phyloP scores from a whole-genome alignment of 495 filamentous ascomycete genomes.

The Entonaema liquescens region DNA sequence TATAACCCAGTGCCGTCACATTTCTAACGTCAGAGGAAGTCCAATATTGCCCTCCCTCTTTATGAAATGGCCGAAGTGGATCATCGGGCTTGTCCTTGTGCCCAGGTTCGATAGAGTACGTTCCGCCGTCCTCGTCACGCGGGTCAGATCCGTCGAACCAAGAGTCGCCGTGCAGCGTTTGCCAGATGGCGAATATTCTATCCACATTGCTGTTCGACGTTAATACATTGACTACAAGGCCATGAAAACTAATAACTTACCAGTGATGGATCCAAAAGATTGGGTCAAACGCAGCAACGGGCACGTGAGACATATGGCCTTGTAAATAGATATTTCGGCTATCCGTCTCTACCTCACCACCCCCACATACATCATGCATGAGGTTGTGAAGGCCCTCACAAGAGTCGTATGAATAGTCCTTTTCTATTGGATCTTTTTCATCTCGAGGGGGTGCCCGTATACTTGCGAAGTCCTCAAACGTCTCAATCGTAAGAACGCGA shows the following conservation, averaged over 20 bases:
- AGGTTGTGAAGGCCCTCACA: not conserved
- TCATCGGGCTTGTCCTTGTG: not conserved
- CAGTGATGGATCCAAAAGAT: not conserved
- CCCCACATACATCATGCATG: not conserved
- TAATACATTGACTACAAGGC: not conserved
- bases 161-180: not conserved
- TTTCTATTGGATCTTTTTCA: not conserved
- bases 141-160: not conserved
- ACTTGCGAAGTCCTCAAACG: constrained; percentile 1
- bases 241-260: too few relatives aligned
- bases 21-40: not conserved
- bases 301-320: not conserved
- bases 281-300: not conserved
- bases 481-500: not conserved
- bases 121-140: not conserved
- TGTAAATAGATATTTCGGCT: not conserved
- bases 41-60: not conserved
- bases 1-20: not conserved
- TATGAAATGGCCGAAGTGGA: not conserved
- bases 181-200: not conserved
- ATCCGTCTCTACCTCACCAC: not conserved
- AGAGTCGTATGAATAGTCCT: not conserved
- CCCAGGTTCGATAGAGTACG: not conserved
- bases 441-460: not conserved
- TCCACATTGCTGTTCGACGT: not conserved